Evolutionary conservation across 139 green algal species (phyloP).

Genomic region (Chlorella sorokiniana): DNA sequence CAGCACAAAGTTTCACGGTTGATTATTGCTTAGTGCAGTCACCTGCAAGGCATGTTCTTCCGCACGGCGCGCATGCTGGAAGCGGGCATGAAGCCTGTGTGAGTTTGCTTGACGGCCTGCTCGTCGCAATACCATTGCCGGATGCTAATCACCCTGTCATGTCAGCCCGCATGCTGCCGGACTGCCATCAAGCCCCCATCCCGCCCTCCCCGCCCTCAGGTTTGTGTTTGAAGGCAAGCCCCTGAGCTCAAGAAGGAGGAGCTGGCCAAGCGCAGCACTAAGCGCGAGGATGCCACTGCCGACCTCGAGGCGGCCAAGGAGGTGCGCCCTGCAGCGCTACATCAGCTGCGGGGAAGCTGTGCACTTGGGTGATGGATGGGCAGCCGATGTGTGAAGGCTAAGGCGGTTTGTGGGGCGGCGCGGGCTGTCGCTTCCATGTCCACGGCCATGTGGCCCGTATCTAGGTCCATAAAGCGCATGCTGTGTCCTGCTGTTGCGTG

Average conservation of each 20-base stretch:
- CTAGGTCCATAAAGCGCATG: too few relatives aligned
- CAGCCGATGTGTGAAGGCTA: too few relatives aligned
- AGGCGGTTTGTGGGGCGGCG: too few relatives aligned
- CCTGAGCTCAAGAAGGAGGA: constrained; percentile 92
- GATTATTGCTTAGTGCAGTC: constrained; percentile 43
- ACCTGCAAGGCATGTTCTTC: constrained; percentile 96
- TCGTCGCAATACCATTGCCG: not conserved
- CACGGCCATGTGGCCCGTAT: too few relatives aligned
- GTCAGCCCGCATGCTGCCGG: not conserved
- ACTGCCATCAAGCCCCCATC: not conserved
- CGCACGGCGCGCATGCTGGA: constrained; percentile 95
- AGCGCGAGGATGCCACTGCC: constrained; percentile 53
- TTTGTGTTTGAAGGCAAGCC: constrained; percentile 99
- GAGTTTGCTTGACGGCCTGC: constrained; percentile 25
- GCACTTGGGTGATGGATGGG: too few relatives aligned
- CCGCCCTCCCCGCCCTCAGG: constrained; percentile 29
- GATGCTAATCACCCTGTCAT: not conserved
- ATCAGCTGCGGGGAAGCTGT: too few relatives aligned
- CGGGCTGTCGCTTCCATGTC: too few relatives aligned
- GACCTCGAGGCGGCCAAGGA: constrained; percentile 76
- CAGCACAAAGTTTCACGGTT: not conserved
- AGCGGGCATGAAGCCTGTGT: constrained; percentile 94
- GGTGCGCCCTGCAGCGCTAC: not conserved
- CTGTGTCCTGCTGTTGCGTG: too few relatives aligned
- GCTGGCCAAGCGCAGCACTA: constrained; percentile 60